Evolutionary conservation across 2,329 filamentous ascomycete genomes (phyloP).

Genomic region (Onygenales sp.): DNA sequence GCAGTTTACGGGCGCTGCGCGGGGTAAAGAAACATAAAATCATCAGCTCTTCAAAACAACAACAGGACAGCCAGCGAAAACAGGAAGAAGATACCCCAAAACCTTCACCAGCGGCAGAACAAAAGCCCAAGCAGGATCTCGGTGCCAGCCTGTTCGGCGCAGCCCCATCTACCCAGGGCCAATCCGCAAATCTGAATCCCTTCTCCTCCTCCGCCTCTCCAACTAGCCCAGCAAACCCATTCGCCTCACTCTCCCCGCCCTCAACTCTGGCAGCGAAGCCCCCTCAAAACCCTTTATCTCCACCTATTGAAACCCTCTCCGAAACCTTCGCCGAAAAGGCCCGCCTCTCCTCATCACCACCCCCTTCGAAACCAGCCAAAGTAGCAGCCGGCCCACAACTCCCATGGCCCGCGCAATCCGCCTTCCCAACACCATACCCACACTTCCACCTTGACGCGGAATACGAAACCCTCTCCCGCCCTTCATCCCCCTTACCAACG

Average conservation of each 20-base stretch:
- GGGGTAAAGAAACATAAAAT: conserved; percentile 47
- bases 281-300: conserved; percentile 23
- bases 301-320: conserved; percentile 47
- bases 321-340: conserved; percentile 67
- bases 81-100: conserved; percentile 12
- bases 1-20: conserved; percentile 68
- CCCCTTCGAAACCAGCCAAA: conserved; percentile 20
- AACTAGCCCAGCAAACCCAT: conserved; percentile 45
- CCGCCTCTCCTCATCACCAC: conserved; percentile 38
- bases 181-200: conserved; percentile 40
- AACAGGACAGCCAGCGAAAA: conserved; percentile 12
- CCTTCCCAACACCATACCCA: conserved; percentile 63
- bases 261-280: conserved; percentile 36
- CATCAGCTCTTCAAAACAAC: conserved; percentile 16
- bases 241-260: conserved; percentile 41
- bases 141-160: conserved; percentile 56
- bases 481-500: conserved; percentile 39
- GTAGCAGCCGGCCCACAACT: conserved; percentile 34
- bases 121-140: conserved; percentile 28
- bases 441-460: conserved; percentile 79
- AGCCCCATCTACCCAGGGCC: conserved; percentile 25
- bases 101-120: conserved; percentile 5
- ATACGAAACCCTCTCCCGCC: conserved; percentile 68
- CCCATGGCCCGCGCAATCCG: conserved; percentile 63
- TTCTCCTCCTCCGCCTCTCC: conserved; percentile 39